Evolutionary conservation across 2,329 filamentous ascomycete genomes (phyloP).

Genomic region (Penicillium fuscoglaucum): DNA sequence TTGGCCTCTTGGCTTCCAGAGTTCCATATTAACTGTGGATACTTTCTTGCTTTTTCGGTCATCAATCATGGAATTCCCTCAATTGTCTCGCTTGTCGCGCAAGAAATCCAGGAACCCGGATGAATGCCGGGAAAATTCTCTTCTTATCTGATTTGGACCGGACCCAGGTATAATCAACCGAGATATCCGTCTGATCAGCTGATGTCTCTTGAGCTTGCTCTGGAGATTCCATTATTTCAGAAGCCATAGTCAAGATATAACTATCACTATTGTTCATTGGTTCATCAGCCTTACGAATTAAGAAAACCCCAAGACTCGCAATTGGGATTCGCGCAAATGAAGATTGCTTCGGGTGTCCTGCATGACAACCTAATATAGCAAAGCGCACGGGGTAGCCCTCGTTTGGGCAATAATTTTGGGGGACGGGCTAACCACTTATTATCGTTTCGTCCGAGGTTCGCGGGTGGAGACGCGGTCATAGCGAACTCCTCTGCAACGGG

Average conservation of each 20-base stretch:
- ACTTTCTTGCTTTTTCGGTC: neutral
- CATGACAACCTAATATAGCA: neutral
- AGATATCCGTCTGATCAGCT: neutral
- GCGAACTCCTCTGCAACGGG: neutral
- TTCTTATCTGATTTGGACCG: neutral
- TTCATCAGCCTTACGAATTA: neutral
- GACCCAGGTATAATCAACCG: neutral
- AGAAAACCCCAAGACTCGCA: neutral
- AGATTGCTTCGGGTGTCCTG: neutral
- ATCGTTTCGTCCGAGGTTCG: neutral
- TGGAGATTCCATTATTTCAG: neutral
- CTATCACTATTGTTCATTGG: neutral
- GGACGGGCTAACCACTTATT: neutral
- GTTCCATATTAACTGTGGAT: neutral
- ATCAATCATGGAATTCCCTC: neutral
- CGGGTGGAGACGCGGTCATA: neutral
- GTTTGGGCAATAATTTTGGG: neutral
- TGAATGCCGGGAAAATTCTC: neutral
- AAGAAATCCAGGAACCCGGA: neutral
- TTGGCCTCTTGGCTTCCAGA: constrained; percentile 6
- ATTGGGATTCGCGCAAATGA: neutral
- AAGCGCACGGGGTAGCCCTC: neutral
- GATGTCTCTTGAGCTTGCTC: neutral
- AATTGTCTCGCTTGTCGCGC: neutral
- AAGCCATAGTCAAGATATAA: too few relatives aligned